These are phyloP conservation scores for Puya raimondii DNA, from an alignment of 176 grass and related monocot species.

Conservation along the genomic window DNA sequence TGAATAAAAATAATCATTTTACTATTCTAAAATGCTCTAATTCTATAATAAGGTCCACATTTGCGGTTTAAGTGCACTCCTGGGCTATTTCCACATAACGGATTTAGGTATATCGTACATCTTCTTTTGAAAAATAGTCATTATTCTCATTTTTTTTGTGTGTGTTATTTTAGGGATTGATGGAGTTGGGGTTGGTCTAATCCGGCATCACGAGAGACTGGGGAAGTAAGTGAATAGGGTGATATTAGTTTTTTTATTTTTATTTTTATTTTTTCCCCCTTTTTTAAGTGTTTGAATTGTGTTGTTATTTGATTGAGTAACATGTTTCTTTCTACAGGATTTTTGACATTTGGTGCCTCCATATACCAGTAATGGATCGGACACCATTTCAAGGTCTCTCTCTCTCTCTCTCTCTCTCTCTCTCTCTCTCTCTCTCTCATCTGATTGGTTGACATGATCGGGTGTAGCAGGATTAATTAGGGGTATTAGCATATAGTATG, in stretches of 20 bases:
- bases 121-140: too few relatives aligned
- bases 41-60: too few relatives aligned
- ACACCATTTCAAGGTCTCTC: slow-evolving; percentile 61
- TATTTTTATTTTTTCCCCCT: neutral
- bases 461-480: neutral
- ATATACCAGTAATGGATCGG: slow-evolving; percentile 68
- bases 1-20: neutral
- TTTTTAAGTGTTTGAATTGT: neutral
- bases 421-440: neutral
- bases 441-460: neutral
- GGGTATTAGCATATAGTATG: too few relatives aligned
- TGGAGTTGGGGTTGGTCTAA: slow-evolving; percentile 71
- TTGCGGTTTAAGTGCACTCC: too few relatives aligned
- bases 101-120: too few relatives aligned
- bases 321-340: slow-evolving; percentile 33
- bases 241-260: neutral
- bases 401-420: neutral
- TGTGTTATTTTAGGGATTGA: slow-evolving; percentile 50
- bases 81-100: too few relatives aligned
- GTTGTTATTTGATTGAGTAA: neutral
- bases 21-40: too few relatives aligned
- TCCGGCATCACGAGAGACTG: slow-evolving; percentile 60
- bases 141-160: neutral
- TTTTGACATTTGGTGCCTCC: slow-evolving; percentile 88
- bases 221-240: slow-evolving; percentile 45